Evolutionary conservation across 2,329 filamentous ascomycete genomes (phyloP).

Genomic region (Pezicula radicicola): DNA sequence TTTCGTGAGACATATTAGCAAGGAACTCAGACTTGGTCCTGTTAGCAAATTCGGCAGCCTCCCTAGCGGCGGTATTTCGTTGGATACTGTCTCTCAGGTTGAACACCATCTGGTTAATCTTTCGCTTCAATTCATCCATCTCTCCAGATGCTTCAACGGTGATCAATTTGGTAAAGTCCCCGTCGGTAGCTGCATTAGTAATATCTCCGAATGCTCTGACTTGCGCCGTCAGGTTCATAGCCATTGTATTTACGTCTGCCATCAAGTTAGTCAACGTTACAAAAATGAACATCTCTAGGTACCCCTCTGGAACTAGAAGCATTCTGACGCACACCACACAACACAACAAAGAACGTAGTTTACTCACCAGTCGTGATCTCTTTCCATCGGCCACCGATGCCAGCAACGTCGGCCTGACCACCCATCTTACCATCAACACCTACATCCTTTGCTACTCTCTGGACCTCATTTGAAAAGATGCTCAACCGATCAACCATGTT

Average conservation of each 20-base stretch:
- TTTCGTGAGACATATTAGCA: constrained; percentile 99
- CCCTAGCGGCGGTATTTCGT: constrained; percentile 90
- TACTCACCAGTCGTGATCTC: constrained; percentile 82
- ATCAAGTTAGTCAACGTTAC: constrained; percentile 4
- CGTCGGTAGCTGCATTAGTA: constrained; percentile 94
- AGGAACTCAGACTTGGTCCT: constrained; percentile 98
- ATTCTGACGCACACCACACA: too few species aligned
- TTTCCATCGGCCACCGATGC: constrained; percentile 92
- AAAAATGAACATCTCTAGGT: background rate
- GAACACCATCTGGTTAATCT: constrained; percentile 99
- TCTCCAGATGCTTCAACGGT: constrained; percentile 97
- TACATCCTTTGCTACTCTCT: constrained; percentile 93
- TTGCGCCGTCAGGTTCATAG: constrained; percentile 82
- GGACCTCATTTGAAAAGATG: constrained; percentile 94
- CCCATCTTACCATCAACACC: constrained; percentile 99
- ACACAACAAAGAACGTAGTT: background rate
- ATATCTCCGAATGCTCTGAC: constrained; percentile 98
- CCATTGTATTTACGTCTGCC: constrained; percentile 32
- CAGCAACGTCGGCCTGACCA: constrained; percentile 90
- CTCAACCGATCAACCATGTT: constrained; percentile 97
- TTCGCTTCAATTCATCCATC: constrained; percentile 98
- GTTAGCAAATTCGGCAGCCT: constrained; percentile 94
- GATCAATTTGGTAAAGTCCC: constrained; percentile 95
- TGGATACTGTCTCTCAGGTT: constrained; percentile 95
- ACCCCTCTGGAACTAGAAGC: too few species aligned